phyloP scores from a whole-genome alignment of 305 asterid species.

The Solanum aculeatissimum region DNA sequence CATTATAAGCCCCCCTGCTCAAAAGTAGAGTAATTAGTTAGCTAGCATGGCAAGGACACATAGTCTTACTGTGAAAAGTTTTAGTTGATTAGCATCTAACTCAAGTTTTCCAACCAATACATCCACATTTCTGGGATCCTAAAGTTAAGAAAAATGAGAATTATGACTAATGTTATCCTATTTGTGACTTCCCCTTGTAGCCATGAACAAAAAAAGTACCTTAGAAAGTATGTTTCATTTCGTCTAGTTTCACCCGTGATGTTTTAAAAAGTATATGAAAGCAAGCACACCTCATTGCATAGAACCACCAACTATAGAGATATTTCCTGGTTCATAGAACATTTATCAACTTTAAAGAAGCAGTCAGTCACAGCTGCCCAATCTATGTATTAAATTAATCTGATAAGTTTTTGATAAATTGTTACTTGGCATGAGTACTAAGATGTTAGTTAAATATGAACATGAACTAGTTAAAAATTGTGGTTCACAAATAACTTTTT shows the following conservation, averaged over 20 bases:
- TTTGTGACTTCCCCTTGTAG: background rate
- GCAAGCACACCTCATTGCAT: background rate
- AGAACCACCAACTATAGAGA: background rate
- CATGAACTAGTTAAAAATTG: background rate
- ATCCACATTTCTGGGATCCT: background rate
- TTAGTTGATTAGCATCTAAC: background rate
- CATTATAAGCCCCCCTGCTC: conserved; percentile 83
- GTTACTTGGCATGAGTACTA: background rate
- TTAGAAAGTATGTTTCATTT: background rate
- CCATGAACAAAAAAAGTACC: background rate
- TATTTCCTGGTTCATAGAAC: background rate
- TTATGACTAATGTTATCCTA: background rate
- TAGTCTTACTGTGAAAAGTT: background rate
- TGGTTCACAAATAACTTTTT: background rate
- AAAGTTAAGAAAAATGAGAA: background rate
- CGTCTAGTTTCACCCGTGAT: background rate
- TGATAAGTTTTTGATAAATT: background rate
- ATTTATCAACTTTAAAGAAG: background rate
- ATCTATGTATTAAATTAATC: background rate
- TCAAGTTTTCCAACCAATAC: background rate
- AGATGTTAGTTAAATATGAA: background rate
- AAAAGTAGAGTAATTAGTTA: background rate
- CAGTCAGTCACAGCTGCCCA: background rate
- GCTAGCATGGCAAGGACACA: background rate
- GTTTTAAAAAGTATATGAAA: background rate